Base-by-base conservation (phyloP, 192 early-diverging fungal species). In the Helicostylum pulchrum region DNA sequence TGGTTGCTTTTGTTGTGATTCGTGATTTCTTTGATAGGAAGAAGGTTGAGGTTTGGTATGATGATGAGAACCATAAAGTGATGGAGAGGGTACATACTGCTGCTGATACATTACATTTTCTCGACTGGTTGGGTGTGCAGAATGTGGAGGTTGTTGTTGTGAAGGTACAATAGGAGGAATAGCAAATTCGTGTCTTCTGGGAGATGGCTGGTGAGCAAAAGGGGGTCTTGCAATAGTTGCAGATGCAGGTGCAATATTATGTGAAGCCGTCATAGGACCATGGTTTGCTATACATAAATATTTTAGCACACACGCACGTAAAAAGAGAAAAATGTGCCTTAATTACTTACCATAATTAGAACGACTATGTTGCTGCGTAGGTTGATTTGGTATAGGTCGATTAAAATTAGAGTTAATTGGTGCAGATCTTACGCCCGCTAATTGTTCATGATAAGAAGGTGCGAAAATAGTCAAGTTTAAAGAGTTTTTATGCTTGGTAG, bases 91-190 rank as follows among this genome's bases (percentile, higher is more conserved):
- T 15, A 19, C 15, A 19, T 14, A 19, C 4, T 48, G 17, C 8
- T 9, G 44, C 12, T 48, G 12, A 15, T 45, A 59, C 14, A 20
- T 14, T 4, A 6, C 10, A 30, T 30, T 59, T 15, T 59, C 57
- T 59, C 57, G 20, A 23, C 19, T 20, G 11, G 43, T 14, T 48
- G 21, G 49, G 10, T 20, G 34, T 6, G 57, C 56, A 57, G 42
- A 50, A 30, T 30, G 43, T 19, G 57, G 26, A 19, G 58, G 51
- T 8, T 52, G 64, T 32, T 75, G 67, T 17, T 74, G 72, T 11
- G 72, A 74, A 31, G 72, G 66, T 44, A 74, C 72, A 51, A 74
- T 66, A n/a, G 72, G 68, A 34, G 68, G 68, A 26, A 64, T 70
- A 20, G 68, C 64, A 53, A 73, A 73, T 52, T 67, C 71, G 23